phyloP scores from a whole-genome alignment of 495 filamentous ascomycete species.

The Xylaria scruposa region DNA sequence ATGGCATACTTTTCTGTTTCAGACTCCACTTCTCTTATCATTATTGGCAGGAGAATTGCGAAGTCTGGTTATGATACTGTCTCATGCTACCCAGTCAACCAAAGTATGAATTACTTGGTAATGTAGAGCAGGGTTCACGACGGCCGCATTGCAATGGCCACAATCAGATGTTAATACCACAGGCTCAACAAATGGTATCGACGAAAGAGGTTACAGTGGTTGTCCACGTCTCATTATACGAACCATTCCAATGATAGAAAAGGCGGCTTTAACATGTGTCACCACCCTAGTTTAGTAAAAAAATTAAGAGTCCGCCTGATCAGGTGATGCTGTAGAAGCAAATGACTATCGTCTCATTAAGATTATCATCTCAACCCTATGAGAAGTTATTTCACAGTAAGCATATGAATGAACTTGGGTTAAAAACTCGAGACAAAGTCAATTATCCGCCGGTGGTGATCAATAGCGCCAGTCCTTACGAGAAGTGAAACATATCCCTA shows the following conservation, averaged over 20 bases:
- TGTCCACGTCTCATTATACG: not conserved
- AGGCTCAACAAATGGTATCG: not conserved
- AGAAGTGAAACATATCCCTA: not conserved
- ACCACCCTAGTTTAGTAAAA: not conserved
- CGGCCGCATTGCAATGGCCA: not conserved
- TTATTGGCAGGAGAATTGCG: not conserved
- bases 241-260: not conserved
- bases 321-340: not conserved
- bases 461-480: not conserved
- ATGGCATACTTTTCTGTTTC: not conserved
- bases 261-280: not conserved
- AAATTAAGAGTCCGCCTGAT: not conserved
- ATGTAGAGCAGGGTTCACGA: not conserved
- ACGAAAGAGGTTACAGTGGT: not conserved
- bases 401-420: not conserved
- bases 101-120: not conserved
- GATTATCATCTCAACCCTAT: not conserved
- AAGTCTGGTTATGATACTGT: not conserved
- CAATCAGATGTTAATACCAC: not conserved
- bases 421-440: not conserved
- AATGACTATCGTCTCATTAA: not conserved
- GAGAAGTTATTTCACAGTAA: not conserved
- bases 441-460: not conserved
- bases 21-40: conserved; percentile 1
- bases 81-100: not conserved